A percentile compares a stretch with the other conserved stretches of the same genome.
Evolutionary conservation across 805 yeast genomes (phyloP).

Genomic region (Osmozyma mogii): DNA sequence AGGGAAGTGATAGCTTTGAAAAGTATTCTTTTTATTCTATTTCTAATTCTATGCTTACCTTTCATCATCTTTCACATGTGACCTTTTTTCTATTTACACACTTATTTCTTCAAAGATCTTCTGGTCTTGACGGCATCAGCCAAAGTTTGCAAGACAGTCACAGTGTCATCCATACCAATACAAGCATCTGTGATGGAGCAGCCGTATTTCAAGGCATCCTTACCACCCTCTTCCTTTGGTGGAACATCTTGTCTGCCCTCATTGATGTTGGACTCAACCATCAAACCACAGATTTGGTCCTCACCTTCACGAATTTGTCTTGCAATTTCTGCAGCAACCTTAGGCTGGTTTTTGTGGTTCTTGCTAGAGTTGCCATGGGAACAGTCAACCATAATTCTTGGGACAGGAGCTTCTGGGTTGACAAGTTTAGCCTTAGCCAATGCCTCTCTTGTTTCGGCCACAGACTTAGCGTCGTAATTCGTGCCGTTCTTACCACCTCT

Average conservation of each 20-base stretch:
- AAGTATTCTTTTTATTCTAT: too few species aligned
- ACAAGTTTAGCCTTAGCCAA: conserved; percentile 40
- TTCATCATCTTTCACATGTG: too few species aligned
- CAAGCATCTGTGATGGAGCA: conserved; percentile 97
- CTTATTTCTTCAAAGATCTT: too few species aligned
- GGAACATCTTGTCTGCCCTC: conserved; percentile 90
- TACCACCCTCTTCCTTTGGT: conserved; percentile 35
- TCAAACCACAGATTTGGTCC: conserved; percentile 75
- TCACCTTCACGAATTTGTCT: conserved; percentile 80
- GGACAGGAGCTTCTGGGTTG: conserved; percentile 14
- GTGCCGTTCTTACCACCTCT: conserved; percentile 96
- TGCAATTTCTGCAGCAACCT: conserved; percentile 76
- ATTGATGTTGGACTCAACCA: conserved; percentile 89
- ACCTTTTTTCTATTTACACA: too few species aligned
- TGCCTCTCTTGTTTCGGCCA: conserved; percentile 63
- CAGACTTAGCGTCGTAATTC: conserved; percentile 79
- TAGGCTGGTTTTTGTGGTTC: conserved; percentile 92
- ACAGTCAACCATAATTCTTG: conserved; percentile 83
- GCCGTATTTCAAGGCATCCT: conserved; percentile 73
- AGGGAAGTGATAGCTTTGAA: too few species aligned
- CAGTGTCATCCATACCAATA: conserved; percentile 88
- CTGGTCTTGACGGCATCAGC: conserved; percentile 80
- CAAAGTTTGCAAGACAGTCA: conserved; percentile 64
- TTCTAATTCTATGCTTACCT: too few species aligned
- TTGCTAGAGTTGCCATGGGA: conserved; percentile 96